Evolutionary conservation across 768 basidiomycete species (phyloP).

Genomic region (Nidularia sp.): DNA sequence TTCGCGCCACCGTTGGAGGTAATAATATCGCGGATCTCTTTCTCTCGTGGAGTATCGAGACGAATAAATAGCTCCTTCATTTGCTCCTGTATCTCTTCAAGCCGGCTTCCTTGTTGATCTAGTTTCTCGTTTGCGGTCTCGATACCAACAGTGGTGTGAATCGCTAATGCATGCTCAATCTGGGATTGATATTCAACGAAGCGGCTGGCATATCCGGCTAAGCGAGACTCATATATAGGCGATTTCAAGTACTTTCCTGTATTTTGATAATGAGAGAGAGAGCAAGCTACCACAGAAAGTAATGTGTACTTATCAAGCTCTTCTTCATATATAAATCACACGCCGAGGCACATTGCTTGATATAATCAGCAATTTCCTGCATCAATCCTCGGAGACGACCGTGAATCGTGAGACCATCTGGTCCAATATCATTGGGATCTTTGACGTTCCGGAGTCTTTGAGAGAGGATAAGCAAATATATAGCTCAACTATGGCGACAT

Average conservation of each 20-base stretch:
- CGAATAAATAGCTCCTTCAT: constrained; percentile 23
- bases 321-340: constrained; percentile 46
- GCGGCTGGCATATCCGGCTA: constrained; percentile 20
- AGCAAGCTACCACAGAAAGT: not conserved
- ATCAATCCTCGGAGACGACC: constrained; percentile 22
- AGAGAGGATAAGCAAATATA: not conserved
- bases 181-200: constrained; percentile 24
- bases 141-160: constrained; percentile 26
- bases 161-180: constrained; percentile 21
- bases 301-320: constrained; percentile 1
- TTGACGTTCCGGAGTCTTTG: constrained; percentile 23
- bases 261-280: not conserved
- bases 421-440: constrained; percentile 16
- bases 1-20: constrained; percentile 26
- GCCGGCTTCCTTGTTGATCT: constrained; percentile 9
- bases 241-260: constrained; percentile 21
- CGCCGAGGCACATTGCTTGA: constrained; percentile 36
- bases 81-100: constrained; percentile 15
- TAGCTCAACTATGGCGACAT: not conserved
- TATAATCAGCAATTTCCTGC: constrained; percentile 29
- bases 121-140: constrained; percentile 22
- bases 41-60: constrained; percentile 27
- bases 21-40: constrained; percentile 23
- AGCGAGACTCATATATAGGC: constrained; percentile 25
- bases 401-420: constrained; percentile 25